Base-by-base conservation (phyloP, 2,329 filamentous ascomycete species). In the Cadophora luteo-olivacea region DNA sequence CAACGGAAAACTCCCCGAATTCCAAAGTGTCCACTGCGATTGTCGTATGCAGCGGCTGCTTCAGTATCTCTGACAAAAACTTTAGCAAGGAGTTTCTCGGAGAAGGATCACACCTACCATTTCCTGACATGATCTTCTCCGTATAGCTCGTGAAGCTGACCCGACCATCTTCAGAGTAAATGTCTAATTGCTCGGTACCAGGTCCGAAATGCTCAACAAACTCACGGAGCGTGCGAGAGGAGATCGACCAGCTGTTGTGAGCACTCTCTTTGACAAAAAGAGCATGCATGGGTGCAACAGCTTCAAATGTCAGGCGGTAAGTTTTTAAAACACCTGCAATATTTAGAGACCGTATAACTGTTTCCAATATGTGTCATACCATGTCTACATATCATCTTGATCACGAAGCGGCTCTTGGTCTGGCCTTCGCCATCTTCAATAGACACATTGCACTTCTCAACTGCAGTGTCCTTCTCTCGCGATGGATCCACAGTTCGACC, bases 121-220 rank as follows among this genome's bases (percentile, higher is more conserved):
- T 90, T 24, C 90, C 89, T 73, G 89, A 90, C 66, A 89, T 85
- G 9, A 91, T 88, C 80, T 93, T 94, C 78, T 94, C 92, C 0
- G 91, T 94, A 75, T 92, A 94, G 76, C 91, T 94, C 32, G 91
- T 92, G 74, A 95, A 92, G 67, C 92, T 91, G 19, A 92, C 86
- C 38, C 88, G 82, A 11, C 82, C 89, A 58, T 91, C 87, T 64
- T 92, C 88, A 14, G 90, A 89, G 75, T 92, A 91, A 71, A 95
- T 90, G 73, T 94, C 92, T 2, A 95, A 85, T 72, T 94, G 90
- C 78, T 95, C 92, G 38, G 92, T 93, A 5, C 91, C 92, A 0
- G 91, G 90, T 0, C 91, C 91, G 75, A 94, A 94, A 76, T 93
- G 92, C 69, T 94, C 92, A 80, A 92, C 90, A 70, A 93, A 86